Base-by-base conservation (phyloP, 192 early-diverging fungal species). In the Mortierella hygrophila region DNA sequence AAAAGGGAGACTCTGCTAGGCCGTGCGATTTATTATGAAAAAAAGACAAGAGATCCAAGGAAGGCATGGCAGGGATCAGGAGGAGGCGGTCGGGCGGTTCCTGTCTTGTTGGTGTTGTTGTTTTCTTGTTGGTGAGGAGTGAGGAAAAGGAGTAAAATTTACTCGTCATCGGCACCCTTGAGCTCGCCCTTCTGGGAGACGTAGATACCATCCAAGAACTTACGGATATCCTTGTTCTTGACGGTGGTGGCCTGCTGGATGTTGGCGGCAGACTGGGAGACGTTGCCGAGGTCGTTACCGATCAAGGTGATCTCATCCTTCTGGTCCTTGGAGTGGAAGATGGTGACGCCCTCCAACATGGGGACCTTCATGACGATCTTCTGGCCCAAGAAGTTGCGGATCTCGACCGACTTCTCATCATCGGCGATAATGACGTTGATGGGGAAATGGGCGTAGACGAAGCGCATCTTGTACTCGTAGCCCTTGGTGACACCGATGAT, bases 201-300 rank as follows among this genome's bases (percentile, higher is more conserved):
- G 94, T 97, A 98, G 94, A 98, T 94, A 96, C 97, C 97, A 91
- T 98, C 97, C 88, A 98, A 92, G 94, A 98, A 97, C 94, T 99
- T 99, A 93, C 98, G 97, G 94, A 99, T 99, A 98, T 99, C 98
- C 96, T 99, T 99, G 94, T 98, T 98, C 91, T 95, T 96, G 90
- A 97, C 97, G 69, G 93, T 90, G 85, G 93, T 94, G 83, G 96
- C 93, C 91, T 98, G 97, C 90, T 98, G 97, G 91, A 99, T 99
- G 85, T 93, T 91, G 70, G 98, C 98, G 89, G 98, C 95, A 89
- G 96, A 97, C 92, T 98, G 97, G 57, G 97, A 98, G 68, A 99
- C 98, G 90, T 92, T 93, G 76, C 97, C 94, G 72, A 99, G 89
- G 90, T 98, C 96, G 95, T 98, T 98, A 76, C 98, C 98, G 71